These are phyloP conservation scores for Iris macrosiphon DNA, from an alignment of 106 monocot genomes.

Conservation along the genomic window DNA sequence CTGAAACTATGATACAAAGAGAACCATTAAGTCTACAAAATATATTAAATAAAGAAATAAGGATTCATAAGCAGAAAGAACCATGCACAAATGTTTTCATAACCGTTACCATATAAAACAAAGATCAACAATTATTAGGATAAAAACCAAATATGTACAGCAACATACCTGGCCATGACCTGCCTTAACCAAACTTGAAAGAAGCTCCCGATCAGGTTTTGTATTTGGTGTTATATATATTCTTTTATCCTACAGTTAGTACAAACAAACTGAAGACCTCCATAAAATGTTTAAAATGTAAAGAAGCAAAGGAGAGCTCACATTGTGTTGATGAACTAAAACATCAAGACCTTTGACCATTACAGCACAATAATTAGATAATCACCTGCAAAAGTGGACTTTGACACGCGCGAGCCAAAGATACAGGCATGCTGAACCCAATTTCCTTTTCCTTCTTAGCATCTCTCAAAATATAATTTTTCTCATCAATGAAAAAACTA, in stretches of 20 bases:
- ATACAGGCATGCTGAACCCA: conserved; percentile 81
- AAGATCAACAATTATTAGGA: no score
- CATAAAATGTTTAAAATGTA: no score
- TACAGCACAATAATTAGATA: conserved; percentile 2
- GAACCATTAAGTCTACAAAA: no score
- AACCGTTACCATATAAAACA: no score
- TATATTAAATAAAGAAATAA: no score
- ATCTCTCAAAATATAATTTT: conserved; percentile 87
- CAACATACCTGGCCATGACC: conserved; percentile 76
- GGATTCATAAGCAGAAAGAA: no score
- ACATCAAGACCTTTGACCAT: no score
- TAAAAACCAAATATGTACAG: no score
- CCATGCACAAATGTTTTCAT: no score
- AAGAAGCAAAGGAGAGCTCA: no score
- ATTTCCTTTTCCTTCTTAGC: conserved; percentile 84
- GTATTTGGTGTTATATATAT: conserved; percentile 73
- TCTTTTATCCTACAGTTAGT: conserved; percentile 59
- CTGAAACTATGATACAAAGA: no score
- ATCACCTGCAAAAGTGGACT: conserved; percentile 66
- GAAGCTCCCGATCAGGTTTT: conserved; percentile 60
- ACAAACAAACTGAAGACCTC: not conserved
- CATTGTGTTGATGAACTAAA: no score
- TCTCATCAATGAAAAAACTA: conserved; percentile 82
- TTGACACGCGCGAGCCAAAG: conserved; percentile 55
- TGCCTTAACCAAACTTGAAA: conserved; percentile 75